phyloP scores from a whole-genome alignment of 1,139 yeast genomes.

The Lodderomyces margitis region DNA sequence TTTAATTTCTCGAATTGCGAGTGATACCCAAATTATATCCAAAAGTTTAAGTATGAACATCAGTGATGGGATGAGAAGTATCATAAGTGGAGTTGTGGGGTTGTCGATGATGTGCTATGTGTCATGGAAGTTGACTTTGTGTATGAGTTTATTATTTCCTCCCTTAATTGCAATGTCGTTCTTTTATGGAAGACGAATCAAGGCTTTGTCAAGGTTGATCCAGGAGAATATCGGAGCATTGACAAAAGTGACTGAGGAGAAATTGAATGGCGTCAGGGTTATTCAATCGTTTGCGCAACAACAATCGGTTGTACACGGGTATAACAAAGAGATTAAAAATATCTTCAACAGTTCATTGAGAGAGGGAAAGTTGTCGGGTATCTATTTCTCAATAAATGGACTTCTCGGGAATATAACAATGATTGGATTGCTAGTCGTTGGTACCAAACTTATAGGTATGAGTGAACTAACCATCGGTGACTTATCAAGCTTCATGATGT shows the following conservation, averaged over 20 bases:
- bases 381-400: constrained; percentile 76
- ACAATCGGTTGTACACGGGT: constrained; percentile 44
- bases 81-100: constrained; percentile 78
- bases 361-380: constrained; percentile 77
- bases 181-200: constrained; percentile 75
- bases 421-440: constrained; percentile 71
- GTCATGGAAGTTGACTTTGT: constrained; percentile 73
- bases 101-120: constrained; percentile 83
- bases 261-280: constrained; percentile 79
- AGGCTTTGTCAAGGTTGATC: constrained; percentile 68
- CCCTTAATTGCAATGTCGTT: constrained; percentile 76
- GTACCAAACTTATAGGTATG: constrained; percentile 71
- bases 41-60: constrained; percentile 85
- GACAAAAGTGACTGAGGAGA: constrained; percentile 90
- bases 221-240: constrained; percentile 86
- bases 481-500: constrained; percentile 87
- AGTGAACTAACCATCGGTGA: constrained; percentile 84
- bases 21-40: constrained; percentile 89
- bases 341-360: constrained; percentile 73
- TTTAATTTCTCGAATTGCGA: constrained; percentile 79
- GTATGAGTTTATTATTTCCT: constrained; percentile 77
- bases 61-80: constrained; percentile 84
- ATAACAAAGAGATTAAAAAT: constrained; percentile 65
- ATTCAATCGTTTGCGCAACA: constrained; percentile 91
- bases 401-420: constrained; percentile 80